Conservation (phyloP, 208 protist genomes). For the Porcisia deanei region DNA sequence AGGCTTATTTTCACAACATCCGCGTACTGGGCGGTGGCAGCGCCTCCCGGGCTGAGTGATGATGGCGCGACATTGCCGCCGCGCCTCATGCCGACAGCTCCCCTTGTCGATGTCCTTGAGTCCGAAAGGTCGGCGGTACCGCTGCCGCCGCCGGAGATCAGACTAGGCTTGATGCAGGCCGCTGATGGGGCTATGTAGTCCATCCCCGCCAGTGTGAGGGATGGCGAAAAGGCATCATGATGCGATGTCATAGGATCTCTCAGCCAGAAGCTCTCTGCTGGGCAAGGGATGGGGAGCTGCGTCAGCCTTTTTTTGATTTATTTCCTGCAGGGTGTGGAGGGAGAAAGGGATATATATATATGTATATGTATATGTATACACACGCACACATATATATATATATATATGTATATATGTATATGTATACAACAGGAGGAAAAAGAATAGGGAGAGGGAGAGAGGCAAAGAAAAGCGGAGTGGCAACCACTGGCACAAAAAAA, state of each 20-base stretch:
- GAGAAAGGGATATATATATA: too few species aligned
- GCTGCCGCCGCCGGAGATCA: conserved; percentile 4
- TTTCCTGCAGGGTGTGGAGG: too few species aligned
- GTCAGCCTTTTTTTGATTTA: too few species aligned
- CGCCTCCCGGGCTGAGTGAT: too few species aligned
- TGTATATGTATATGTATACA: too few species aligned
- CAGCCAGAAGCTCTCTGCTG: too few species aligned
- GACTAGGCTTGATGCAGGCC: conserved; percentile 56
- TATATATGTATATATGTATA: too few species aligned
- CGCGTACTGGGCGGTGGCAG: neutral
- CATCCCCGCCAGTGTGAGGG: conserved; percentile 77
- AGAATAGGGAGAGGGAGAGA: conserved; percentile 6
- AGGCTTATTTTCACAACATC: conserved; percentile 81
- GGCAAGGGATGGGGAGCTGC: too few species aligned
- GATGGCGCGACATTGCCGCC: conserved; percentile 5
- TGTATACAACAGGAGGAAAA: conserved; percentile 7
- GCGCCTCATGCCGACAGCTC: conserved; percentile 4
- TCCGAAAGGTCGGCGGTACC: neutral
- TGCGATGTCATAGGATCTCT: neutral
- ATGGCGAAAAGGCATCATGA: conserved; percentile 47
- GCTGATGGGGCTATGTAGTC: conserved; percentile 87
- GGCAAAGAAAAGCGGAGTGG: neutral
- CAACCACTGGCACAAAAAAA: too few species aligned
- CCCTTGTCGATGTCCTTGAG: neutral
- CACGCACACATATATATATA: too few species aligned